Evolutionary conservation across 805 yeast genomes (phyloP).

Genomic region (Sugiyamaella smithiae): DNA sequence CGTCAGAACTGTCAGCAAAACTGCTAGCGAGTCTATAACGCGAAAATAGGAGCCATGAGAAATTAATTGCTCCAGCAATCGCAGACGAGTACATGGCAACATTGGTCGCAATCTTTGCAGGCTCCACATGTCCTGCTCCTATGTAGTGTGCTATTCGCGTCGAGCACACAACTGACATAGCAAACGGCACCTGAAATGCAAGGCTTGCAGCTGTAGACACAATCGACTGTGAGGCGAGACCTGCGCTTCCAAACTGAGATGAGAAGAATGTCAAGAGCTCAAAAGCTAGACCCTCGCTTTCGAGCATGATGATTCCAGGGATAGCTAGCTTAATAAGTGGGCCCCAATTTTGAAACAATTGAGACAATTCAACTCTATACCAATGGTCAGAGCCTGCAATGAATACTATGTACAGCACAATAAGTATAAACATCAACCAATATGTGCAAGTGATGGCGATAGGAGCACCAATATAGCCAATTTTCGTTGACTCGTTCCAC

Average conservation of each 20-base stretch:
- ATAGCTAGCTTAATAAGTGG: slow-evolving; percentile 58
- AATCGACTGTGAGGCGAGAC: slow-evolving; percentile 69
- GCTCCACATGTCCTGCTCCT: slow-evolving; percentile 50
- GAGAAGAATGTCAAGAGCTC: slow-evolving; percentile 67
- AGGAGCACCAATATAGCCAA: slow-evolving; percentile 54
- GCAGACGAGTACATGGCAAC: slow-evolving; percentile 43
- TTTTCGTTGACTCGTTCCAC: slow-evolving; percentile 42
- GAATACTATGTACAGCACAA: slow-evolving; percentile 34
- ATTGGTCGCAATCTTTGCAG: slow-evolving; percentile 44
- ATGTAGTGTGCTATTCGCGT: slow-evolving; percentile 69
- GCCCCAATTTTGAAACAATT: slow-evolving; percentile 53
- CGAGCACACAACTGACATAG: slow-evolving; percentile 63
- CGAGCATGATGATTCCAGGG: slow-evolving; percentile 69
- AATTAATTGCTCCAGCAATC: slow-evolving; percentile 46
- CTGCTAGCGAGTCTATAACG: slow-evolving; percentile 44
- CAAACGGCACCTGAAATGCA: slow-evolving; percentile 69
- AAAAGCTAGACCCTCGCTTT: slow-evolving; percentile 69
- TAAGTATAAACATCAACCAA: slow-evolving; percentile 41
- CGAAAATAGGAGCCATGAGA: slow-evolving; percentile 45
- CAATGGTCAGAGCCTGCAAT: slow-evolving; percentile 39
- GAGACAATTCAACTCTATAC: slow-evolving; percentile 31
- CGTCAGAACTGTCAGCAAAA: not conserved
- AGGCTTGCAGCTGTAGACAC: slow-evolving; percentile 63
- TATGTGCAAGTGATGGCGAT: slow-evolving; percentile 45
- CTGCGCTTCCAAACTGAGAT: slow-evolving; percentile 62